Base-by-base conservation (phyloP, 305 asterid genomes). In the Fraxinus sp. region DNA sequence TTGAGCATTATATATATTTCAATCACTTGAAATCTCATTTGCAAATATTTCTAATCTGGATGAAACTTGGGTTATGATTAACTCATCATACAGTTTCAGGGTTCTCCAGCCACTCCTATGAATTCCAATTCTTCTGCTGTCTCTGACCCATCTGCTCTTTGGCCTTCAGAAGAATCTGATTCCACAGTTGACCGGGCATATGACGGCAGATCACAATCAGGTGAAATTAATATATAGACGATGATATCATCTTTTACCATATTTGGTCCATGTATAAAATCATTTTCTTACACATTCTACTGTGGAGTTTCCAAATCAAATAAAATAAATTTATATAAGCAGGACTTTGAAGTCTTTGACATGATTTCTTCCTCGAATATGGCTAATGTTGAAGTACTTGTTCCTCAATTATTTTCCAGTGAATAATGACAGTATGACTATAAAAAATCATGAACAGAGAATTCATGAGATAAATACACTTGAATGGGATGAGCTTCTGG, bases 401-500 rank as follows among this genome's bases (percentile, higher is more conserved):
- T 24, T 79, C 77, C 77, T 81, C 79, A 55, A 74, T 49, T 84
- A 86, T 87, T 26, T 84, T 82, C 82, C 95, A 96, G 99, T 85
- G 70, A 88, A 62, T 77, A 86, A 87, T 79, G 90, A 85, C 77
- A 88, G 82, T 68, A 36, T 83, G 86, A 87, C 89, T 26, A 41
- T 86, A 43, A 86, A 90, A 87, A 87, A 87, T 87, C 95, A 97
- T 75, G 93, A 92, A 84, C 90, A 88, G 91, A 92, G 88, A 83
- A 96, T 97, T 84, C 93, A 87, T 76, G 98, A 95, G 86, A 92
- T 96, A 82, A 96, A 96, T 88, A 96, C 98, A 5, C 95, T 96
- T 75, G 99, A 95, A 46, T 96, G 99, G 99, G 98, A 96, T 81
- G 99, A 96, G 88, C 99, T 96, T 90, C 75, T 94, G 90, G 92